These are phyloP conservation scores for Brassica cretica DNA, from an alignment of 345 rosid genomes.

Conservation along the genomic window DNA sequence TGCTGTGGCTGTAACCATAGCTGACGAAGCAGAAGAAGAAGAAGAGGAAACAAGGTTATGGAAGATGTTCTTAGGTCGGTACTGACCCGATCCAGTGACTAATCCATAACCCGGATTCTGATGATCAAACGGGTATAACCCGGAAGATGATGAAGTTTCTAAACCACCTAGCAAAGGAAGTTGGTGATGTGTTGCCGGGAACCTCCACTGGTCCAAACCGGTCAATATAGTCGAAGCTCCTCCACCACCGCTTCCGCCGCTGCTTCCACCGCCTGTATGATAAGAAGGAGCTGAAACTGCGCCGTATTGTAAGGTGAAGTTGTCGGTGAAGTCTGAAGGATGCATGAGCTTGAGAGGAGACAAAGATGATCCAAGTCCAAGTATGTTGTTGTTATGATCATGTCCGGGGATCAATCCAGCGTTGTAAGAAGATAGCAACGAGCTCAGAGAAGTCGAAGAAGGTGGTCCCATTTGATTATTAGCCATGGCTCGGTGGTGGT, in stretches of 20 bases:
- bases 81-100: slow-evolving; percentile 38
- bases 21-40: slow-evolving; percentile 38
- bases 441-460: slow-evolving; percentile 35
- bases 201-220: slow-evolving; percentile 40
- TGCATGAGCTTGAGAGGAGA: slow-evolving; percentile 43
- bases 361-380: slow-evolving; percentile 42
- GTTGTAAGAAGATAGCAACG: slow-evolving; percentile 42
- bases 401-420: slow-evolving; percentile 41
- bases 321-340: slow-evolving; percentile 41
- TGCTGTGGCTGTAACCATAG: slow-evolving; percentile 33
- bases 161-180: slow-evolving; percentile 33
- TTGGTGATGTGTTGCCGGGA: slow-evolving; percentile 27
- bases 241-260: slow-evolving; percentile 29
- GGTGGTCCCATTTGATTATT: slow-evolving; percentile 38
- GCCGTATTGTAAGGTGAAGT: slow-evolving; percentile 40
- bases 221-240: slow-evolving; percentile 32
- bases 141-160: slow-evolving; percentile 30
- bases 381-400: slow-evolving; percentile 36
- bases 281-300: slow-evolving; percentile 37
- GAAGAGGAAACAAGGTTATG: slow-evolving; percentile 28
- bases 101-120: slow-evolving; percentile 36
- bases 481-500: slow-evolving; percentile 31
- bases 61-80: slow-evolving; percentile 39
- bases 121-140: slow-evolving; percentile 30
- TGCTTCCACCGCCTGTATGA: slow-evolving; percentile 31